A percentile compares a stretch with the other conserved stretches of the same genome.
phyloP scores from a whole-genome alignment of 495 filamentous ascomycete genomes.

The Endocarpon pusillum region DNA sequence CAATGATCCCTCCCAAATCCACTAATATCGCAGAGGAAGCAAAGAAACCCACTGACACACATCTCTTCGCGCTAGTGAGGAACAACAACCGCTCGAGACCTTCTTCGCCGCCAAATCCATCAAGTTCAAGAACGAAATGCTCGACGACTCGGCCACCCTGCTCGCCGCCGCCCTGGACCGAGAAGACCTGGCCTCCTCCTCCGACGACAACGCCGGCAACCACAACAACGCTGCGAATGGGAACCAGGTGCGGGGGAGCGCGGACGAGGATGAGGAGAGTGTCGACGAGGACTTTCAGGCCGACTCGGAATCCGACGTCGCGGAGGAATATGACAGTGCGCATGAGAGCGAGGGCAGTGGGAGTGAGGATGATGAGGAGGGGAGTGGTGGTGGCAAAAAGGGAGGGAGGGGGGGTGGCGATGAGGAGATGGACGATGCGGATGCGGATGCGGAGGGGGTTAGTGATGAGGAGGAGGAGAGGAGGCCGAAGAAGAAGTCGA shows the following conservation, averaged over 20 bases:
- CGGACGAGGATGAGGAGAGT: slow-evolving; percentile 89
- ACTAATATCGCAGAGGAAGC: slow-evolving; percentile 3
- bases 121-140: slow-evolving; percentile 93
- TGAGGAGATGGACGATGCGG: slow-evolving; percentile 36
- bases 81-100: slow-evolving; percentile 83
- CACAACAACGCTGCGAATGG: slow-evolving; percentile 17
- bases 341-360: slow-evolving; percentile 72
- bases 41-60: not conserved
- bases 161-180: slow-evolving; percentile 52
- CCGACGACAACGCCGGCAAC: slow-evolving; percentile 65
- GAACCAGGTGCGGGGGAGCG: slow-evolving; percentile 65
- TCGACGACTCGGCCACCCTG: slow-evolving; percentile 34
- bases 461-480: slow-evolving; percentile 23
- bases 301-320: slow-evolving; percentile 82
- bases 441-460: slow-evolving; percentile 16
- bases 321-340: slow-evolving; percentile 84
- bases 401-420: slow-evolving; percentile 42
- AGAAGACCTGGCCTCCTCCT: slow-evolving; percentile 56
- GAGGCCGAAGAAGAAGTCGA: slow-evolving; percentile 56
- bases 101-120: slow-evolving; percentile 91
- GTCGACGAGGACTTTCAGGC: slow-evolving; percentile 92
- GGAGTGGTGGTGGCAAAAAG: slow-evolving; percentile 39
- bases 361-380: slow-evolving; percentile 47
- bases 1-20: not conserved
- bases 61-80: slow-evolving; percentile 40